Evolutionary conservation across 345 rosid species (phyloP).

Genomic region (Cardiospermum halicacabum): DNA sequence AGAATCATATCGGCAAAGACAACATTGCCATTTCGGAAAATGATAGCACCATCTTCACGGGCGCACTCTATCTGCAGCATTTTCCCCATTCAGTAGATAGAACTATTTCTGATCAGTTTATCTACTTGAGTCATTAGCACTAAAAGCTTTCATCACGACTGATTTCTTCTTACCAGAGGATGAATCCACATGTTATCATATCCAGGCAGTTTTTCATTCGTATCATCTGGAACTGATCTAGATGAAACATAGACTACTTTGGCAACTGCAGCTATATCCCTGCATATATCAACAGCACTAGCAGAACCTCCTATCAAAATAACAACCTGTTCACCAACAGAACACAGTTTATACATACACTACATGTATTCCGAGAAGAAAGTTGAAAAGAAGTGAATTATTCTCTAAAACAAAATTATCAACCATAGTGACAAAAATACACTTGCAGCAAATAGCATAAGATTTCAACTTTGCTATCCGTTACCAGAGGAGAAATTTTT

Average conservation of each 20-base stretch:
- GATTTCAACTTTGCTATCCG: no score
- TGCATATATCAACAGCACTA: conserved; percentile 69
- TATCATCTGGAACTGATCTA: conserved; percentile 47
- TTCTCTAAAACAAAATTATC: no score
- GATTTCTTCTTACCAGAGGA: conserved; percentile 63
- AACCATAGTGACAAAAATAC: no score
- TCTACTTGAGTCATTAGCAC: background rate
- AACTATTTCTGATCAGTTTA: conserved; percentile 14
- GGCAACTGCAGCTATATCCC: conserved; percentile 61
- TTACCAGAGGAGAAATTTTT: no score
- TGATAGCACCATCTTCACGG: conserved; percentile 52
- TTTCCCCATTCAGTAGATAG: conserved; percentile 3
- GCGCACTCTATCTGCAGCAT: conserved; percentile 55
- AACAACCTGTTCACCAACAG: conserved; percentile 43
- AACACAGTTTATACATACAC: background rate
- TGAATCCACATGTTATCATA: conserved; percentile 62
- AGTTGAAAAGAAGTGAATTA: no score
- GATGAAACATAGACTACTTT: conserved; percentile 79
- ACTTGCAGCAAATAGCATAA: no score
- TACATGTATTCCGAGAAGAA: background rate
- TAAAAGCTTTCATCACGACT: background rate
- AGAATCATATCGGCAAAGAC: conserved; percentile 52
- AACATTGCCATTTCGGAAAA: conserved; percentile 50
- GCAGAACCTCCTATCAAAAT: conserved; percentile 65
- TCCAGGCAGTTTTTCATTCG: conserved; percentile 35